These are phyloP conservation scores for Erysimum cheiri DNA, from an alignment of 441 rosid genomes.

Conservation along the genomic window DNA sequence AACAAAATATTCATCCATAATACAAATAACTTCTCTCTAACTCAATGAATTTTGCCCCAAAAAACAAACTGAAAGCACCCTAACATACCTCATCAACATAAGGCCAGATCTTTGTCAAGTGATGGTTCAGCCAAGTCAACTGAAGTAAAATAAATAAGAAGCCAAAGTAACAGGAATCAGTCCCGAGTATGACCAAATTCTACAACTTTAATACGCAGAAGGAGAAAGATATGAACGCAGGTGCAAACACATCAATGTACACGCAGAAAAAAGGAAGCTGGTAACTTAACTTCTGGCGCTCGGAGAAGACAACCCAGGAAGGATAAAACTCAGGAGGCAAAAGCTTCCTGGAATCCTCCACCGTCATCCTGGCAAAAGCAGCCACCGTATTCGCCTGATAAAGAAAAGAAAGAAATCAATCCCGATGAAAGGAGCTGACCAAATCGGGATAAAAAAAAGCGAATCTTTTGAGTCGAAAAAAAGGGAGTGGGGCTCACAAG, in stretches of 20 bases:
- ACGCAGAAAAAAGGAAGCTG: background rate
- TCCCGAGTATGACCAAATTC: constrained; percentile 23
- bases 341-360: constrained; percentile 88
- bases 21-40: constrained; percentile 15
- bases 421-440: background rate
- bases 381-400: constrained; percentile 82
- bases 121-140: constrained; percentile 94
- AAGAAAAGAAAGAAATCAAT: background rate
- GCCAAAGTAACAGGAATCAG: constrained; percentile 43
- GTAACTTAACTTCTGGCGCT: constrained; percentile 79
- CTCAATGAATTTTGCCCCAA: constrained; percentile 15
- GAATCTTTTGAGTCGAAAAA: background rate
- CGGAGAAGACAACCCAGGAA: constrained; percentile 96
- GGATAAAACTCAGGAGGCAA: constrained; percentile 84
- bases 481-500: constrained; percentile 54
- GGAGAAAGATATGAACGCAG: background rate
- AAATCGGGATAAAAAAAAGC: constrained; percentile 10
- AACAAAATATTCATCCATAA: constrained; percentile 16
- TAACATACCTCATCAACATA: constrained; percentile 72
- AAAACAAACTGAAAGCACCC: constrained; percentile 1
- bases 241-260: background rate
- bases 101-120: constrained; percentile 97
- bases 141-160: constrained; percentile 47
- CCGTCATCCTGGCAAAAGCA: constrained; percentile 95
- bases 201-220: background rate